A percentile compares a stretch with the other conserved stretches of the same genome.
Conservation (phyloP, 345 rosid species). For the Chamaenerion angustifolium region DNA sequence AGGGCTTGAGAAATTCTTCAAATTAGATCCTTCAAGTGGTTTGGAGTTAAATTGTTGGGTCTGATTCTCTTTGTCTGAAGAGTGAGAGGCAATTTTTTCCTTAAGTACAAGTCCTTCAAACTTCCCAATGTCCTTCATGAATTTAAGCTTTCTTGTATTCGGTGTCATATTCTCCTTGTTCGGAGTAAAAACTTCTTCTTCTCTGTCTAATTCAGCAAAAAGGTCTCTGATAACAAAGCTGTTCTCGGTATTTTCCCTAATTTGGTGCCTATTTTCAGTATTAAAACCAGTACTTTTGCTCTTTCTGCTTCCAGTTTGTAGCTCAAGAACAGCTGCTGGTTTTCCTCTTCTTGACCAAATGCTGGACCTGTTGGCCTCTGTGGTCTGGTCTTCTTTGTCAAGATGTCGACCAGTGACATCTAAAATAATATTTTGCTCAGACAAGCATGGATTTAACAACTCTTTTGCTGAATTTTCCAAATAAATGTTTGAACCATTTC, state of each 20-base stretch:
- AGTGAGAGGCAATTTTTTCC: not conserved
- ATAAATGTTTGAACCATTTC: too few relatives aligned
- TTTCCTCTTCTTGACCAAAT: slow-evolving; percentile 84
- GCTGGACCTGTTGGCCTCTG: slow-evolving; percentile 20
- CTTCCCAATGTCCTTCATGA: slow-evolving; percentile 31
- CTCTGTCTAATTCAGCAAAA: slow-evolving; percentile 10
- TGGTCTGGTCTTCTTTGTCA: slow-evolving; percentile 3
- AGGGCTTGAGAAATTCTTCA: slow-evolving; percentile 1
- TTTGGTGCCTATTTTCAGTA: slow-evolving; percentile 18
- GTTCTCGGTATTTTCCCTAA: slow-evolving; percentile 11
- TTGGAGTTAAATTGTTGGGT: not conserved
- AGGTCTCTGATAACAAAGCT: not conserved
- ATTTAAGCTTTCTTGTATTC: slow-evolving; percentile 28
- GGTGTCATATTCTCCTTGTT: slow-evolving; percentile 79
- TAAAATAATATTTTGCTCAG: too few relatives aligned
- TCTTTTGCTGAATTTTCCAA: too few relatives aligned
- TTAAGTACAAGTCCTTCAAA: slow-evolving; percentile 3
- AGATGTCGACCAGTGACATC: too few relatives aligned
- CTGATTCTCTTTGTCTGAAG: slow-evolving; percentile 4
- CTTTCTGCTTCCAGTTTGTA: slow-evolving; percentile 40
- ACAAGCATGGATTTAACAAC: too few relatives aligned
- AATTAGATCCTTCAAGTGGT: not conserved
- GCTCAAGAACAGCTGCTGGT: slow-evolving; percentile 36
- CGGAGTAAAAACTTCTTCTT: slow-evolving; percentile 54
- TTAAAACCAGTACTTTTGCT: slow-evolving; percentile 11